A percentile compares a stretch with the other conserved stretches of the same genome.
Conservation (phyloP, 2,329 filamentous ascomycete genomes). For the Claviceps purpurea region DNA sequence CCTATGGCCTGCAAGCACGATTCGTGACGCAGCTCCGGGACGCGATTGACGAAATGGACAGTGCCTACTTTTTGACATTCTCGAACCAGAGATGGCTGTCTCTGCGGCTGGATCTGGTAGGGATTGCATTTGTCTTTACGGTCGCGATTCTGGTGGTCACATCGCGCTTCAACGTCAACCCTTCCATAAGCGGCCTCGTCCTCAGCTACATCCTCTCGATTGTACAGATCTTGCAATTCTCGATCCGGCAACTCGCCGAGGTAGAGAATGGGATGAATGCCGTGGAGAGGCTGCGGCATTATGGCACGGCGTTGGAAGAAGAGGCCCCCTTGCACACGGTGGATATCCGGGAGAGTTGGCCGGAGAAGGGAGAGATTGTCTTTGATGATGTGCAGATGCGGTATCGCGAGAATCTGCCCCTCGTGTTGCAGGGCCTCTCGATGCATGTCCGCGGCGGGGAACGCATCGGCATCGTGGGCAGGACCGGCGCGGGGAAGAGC, state of each 20-base stretch:
- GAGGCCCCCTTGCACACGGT: slow-evolving; percentile 73
- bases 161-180: slow-evolving; percentile 70
- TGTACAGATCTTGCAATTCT: slow-evolving; percentile 93
- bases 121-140: slow-evolving; percentile 72
- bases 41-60: slow-evolving; percentile 82
- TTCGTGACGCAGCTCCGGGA: slow-evolving; percentile 59
- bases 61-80: slow-evolving; percentile 89
- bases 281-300: slow-evolving; percentile 83
- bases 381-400: slow-evolving; percentile 69
- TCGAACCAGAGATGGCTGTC: slow-evolving; percentile 92
- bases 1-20: slow-evolving; percentile 67
- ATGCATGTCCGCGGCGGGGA: slow-evolving; percentile 67
- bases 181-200: slow-evolving; percentile 76
- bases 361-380: slow-evolving; percentile 68
- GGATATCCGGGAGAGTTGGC: slow-evolving; percentile 66
- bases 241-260: slow-evolving; percentile 82
- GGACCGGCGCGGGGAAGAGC: slow-evolving; percentile 72
- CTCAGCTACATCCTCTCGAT: slow-evolving; percentile 88
- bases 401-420: slow-evolving; percentile 57
- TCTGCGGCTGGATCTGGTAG: slow-evolving; percentile 70
- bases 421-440: slow-evolving; percentile 56
- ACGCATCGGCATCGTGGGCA: slow-evolving; percentile 67
- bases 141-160: slow-evolving; percentile 87
- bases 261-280: slow-evolving; percentile 98
- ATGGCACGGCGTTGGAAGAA: slow-evolving; percentile 74